Evolutionary conservation across 192 early-diverging fungal species (phyloP).

Genomic region (Phycomyces blakesleeanus): DNA sequence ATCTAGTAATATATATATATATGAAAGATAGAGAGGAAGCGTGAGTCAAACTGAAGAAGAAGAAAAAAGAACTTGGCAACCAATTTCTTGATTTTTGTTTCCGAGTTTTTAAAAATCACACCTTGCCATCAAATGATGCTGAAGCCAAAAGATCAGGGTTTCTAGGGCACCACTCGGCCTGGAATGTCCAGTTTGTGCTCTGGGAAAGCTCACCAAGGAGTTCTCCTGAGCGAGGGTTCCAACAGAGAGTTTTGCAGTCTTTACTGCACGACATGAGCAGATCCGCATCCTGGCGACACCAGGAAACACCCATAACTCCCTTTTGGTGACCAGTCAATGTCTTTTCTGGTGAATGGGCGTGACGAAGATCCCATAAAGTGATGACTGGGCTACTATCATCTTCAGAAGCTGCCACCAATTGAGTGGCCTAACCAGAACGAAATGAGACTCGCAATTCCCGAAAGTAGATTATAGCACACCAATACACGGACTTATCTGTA

Average conservation of each 20-base stretch:
- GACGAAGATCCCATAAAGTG: constrained; percentile 92
- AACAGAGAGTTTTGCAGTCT: constrained; percentile 90
- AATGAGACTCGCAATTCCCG: not conserved
- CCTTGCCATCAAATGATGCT: constrained; percentile 91
- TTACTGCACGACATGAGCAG: constrained; percentile 92
- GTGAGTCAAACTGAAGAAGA: not conserved
- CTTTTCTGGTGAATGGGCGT: constrained; percentile 89
- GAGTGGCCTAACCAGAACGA: constrained; percentile 63
- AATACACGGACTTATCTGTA: no score
- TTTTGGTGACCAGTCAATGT: constrained; percentile 82
- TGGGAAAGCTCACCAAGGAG: constrained; percentile 87
- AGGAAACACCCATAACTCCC: constrained; percentile 88
- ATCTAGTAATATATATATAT: constrained; percentile 57
- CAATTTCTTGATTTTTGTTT: not conserved
- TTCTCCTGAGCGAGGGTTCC: constrained; percentile 82
- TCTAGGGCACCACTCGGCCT: constrained; percentile 91
- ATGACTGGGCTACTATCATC: constrained; percentile 89
- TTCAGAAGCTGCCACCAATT: constrained; percentile 88
- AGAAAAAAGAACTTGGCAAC: not conserved
- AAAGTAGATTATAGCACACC: no score
- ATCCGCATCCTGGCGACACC: constrained; percentile 93
- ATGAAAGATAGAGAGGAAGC: no score
- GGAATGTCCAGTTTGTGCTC: constrained; percentile 91
- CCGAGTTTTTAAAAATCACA: constrained; percentile 17
- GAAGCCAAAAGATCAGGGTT: constrained; percentile 90